Base-by-base conservation (phyloP, 2,329 filamentous ascomycete species). In the Epichloe uncinata region DNA sequence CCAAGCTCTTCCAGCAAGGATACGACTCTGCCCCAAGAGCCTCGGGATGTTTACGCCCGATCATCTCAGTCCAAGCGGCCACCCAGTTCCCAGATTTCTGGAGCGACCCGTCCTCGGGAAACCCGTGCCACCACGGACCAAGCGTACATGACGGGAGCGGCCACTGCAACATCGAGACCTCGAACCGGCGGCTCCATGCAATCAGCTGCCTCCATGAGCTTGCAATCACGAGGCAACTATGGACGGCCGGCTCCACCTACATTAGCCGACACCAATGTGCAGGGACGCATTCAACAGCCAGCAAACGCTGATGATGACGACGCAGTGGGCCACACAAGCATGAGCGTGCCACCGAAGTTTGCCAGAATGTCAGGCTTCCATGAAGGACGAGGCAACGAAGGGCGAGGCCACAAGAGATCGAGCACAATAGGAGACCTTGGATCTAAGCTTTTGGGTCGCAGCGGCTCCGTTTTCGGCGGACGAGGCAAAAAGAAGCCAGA, bases 281-380 rank as follows among this genome's bases (percentile, higher is more conserved):
- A 95, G 64, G 91, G 89, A 55, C 85, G 85, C 55, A 88, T 97
- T 59, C 86, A 93, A 56, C 91, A 95, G 63, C 86, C 86, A 60
- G 57, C 58, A 1, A 62, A 59, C 38, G 53, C 51, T 3, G 80
- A 79, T 55, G 88, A 90, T 36, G 88, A 91, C 34, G 74, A 79
- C 48, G 77, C 82, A 13, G 77, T 84, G 45, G 63, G 81, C 71
- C 69, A 83, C 66, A 62, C 80, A 63, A 71, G 84, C 73, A 61
- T 84, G 52, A 79, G 67, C 60, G 75, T 74, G 56, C 77, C 73
- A 50, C 66, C 70, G 59, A 84, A 81, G 58, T 78, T 81, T 54
- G 73, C 75, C n/a, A 67, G 71, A 54, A 71, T 78, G 44, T 71
- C 77, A 1, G 77, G 77, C 51, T 80, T 83, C 58, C 73, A 77